Evolutionary conservation across 305 asterid species (phyloP).

Genomic region (Fraxinus baroniana): DNA sequence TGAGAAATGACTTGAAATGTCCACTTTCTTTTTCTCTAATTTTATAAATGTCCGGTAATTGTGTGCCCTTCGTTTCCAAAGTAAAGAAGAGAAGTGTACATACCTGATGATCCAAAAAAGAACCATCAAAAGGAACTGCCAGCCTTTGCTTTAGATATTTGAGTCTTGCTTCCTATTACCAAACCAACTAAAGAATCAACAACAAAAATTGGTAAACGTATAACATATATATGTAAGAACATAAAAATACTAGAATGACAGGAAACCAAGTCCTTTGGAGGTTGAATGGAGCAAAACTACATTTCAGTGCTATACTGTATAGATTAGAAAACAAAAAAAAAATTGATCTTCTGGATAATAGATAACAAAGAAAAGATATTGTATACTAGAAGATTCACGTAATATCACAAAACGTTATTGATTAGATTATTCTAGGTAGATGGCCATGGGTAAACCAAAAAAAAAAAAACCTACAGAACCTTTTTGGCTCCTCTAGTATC

Average conservation of each 20-base stretch:
- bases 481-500: background rate
- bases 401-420: background rate
- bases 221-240: background rate
- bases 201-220: background rate
- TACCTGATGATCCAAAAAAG: conserved; percentile 78
- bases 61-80: background rate
- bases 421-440: background rate
- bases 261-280: background rate
- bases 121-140: conserved; percentile 80
- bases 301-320: background rate
- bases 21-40: background rate
- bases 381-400: background rate
- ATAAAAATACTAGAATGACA: background rate
- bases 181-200: conserved; percentile 31
- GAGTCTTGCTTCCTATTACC: conserved; percentile 73
- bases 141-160: conserved; percentile 71
- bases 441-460: background rate
- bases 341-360: background rate
- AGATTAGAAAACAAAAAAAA: background rate
- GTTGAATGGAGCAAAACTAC: background rate
- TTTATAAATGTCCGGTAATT: background rate
- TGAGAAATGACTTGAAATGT: background rate
- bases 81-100: conserved; percentile 18
- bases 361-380: background rate
- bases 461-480: background rate